Evolutionary conservation across 495 filamentous ascomycete species (phyloP).

Genomic region (Penicillium herquei): DNA sequence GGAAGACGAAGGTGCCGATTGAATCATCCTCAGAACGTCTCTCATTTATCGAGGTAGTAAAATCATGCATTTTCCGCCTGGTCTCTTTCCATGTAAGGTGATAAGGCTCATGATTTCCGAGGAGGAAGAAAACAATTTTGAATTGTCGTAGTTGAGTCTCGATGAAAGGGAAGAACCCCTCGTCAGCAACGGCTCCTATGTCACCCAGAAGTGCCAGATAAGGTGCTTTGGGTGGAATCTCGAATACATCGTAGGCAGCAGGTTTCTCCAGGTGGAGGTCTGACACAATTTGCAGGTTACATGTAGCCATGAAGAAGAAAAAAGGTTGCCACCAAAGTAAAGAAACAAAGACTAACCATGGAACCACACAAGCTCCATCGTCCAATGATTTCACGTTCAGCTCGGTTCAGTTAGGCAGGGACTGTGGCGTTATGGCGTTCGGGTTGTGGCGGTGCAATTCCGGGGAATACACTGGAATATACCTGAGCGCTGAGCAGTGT

Average conservation of each 20-base stretch:
- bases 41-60: conserved; percentile 18
- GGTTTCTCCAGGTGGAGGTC: conserved; percentile 57
- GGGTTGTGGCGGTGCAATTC: conserved; percentile 18
- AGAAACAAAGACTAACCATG: neutral
- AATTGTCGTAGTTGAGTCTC: conserved; percentile 44
- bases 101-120: conserved; percentile 60
- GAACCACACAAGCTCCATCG: neutral
- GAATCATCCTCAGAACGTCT: conserved; percentile 4
- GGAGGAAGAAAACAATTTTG: conserved; percentile 47
- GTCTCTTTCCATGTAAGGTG: conserved; percentile 37
- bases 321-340: conserved; percentile 1
- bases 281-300: conserved; percentile 54
- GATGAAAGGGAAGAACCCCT: conserved; percentile 43
- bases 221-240: conserved; percentile 41
- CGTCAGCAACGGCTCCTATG: conserved; percentile 48
- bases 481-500: conserved; percentile 1
- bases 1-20: conserved; percentile 24
- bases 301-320: conserved; percentile 2
- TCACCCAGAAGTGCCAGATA: conserved; percentile 58
- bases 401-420: too few relatives aligned
- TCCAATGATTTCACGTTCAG: neutral
- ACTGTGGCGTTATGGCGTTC: conserved; percentile 22
- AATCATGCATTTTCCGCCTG: conserved; percentile 19
- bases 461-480: neutral
- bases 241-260: conserved; percentile 45